Evolutionary conservation across 495 filamentous ascomycete species (phyloP).

Genomic region (Lophium mytilinum): DNA sequence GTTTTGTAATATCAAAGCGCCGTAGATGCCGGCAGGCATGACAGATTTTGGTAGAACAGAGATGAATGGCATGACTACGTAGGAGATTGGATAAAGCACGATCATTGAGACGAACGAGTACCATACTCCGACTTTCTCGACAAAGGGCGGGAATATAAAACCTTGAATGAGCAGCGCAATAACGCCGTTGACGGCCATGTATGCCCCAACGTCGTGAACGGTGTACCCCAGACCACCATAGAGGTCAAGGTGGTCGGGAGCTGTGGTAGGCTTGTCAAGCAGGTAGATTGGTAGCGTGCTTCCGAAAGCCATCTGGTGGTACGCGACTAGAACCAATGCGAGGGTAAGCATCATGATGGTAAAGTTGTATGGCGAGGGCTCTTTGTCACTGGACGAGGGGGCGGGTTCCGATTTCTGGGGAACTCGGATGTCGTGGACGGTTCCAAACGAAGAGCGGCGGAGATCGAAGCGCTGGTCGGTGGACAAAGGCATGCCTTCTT

Average conservation of each 20-base stretch:
- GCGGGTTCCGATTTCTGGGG: background rate
- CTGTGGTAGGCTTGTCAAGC: constrained; percentile 11
- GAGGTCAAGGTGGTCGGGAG: constrained; percentile 7
- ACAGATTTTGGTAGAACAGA: constrained; percentile 1
- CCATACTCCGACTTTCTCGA: constrained; percentile 18
- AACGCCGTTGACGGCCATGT: constrained; percentile 22
- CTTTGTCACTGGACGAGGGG: background rate
- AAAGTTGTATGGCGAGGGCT: constrained; percentile 11
- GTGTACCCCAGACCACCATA: constrained; percentile 17
- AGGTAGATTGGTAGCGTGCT: constrained; percentile 20
- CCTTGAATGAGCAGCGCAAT: constrained; percentile 23
- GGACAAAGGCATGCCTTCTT: constrained; percentile 17
- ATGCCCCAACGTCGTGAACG: constrained; percentile 22
- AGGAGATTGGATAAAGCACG: constrained; percentile 20
- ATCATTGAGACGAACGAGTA: constrained; percentile 11
- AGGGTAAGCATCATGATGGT: constrained; percentile 21
- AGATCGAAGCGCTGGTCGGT: constrained; percentile 20
- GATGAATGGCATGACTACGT: constrained; percentile 20
- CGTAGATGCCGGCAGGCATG: constrained; percentile 11
- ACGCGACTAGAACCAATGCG: constrained; percentile 10
- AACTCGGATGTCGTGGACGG: constrained; percentile 20
- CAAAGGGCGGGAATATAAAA: constrained; percentile 22
- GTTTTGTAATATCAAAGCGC: constrained; percentile 13
- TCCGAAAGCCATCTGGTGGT: constrained; percentile 22
- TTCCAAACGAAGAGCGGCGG: constrained; percentile 20